Evolutionary conservation across 495 filamentous ascomycete species (phyloP).

Genomic region (Cairneyella variabilis): DNA sequence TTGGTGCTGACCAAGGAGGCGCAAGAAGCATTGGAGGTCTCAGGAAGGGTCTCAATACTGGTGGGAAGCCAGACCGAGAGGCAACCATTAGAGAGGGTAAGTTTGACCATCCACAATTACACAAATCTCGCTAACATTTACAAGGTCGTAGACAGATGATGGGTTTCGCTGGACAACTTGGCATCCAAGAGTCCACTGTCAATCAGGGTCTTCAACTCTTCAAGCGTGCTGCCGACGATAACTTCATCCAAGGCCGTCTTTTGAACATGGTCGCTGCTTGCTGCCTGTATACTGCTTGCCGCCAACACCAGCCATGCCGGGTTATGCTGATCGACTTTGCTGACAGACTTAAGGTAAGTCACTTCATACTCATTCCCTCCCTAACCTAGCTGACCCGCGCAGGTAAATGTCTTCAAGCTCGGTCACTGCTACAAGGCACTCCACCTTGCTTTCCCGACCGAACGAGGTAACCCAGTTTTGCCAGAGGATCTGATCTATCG

Average conservation of each 20-base stretch:
- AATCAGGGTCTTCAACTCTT: constrained; percentile 68
- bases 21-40: constrained; percentile 43
- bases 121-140: not conserved
- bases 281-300: constrained; percentile 82
- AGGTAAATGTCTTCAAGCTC: constrained; percentile 88
- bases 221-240: constrained; percentile 68
- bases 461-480: constrained; percentile 54
- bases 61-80: constrained; percentile 51
- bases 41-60: constrained; percentile 45
- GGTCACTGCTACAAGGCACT: constrained; percentile 79
- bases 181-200: constrained; percentile 53
- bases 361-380: not conserved
- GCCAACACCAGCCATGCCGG: constrained; percentile 54
- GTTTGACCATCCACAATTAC: not conserved
- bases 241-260: constrained; percentile 88
- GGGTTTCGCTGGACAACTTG: constrained; percentile 41
- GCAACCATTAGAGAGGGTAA: constrained; percentile 63
- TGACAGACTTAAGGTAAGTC: constrained; percentile 61
- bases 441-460: constrained; percentile 54
- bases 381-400: constrained; percentile 31
- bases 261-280: constrained; percentile 78
- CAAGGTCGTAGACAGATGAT: constrained; percentile 38
- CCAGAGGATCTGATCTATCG: constrained; percentile 85
- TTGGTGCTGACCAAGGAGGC: constrained; percentile 73
- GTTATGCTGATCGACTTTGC: constrained; percentile 94